phyloP scores from a whole-genome alignment of 2,329 filamentous ascomycete genomes.

The Penicillium nordicum region DNA sequence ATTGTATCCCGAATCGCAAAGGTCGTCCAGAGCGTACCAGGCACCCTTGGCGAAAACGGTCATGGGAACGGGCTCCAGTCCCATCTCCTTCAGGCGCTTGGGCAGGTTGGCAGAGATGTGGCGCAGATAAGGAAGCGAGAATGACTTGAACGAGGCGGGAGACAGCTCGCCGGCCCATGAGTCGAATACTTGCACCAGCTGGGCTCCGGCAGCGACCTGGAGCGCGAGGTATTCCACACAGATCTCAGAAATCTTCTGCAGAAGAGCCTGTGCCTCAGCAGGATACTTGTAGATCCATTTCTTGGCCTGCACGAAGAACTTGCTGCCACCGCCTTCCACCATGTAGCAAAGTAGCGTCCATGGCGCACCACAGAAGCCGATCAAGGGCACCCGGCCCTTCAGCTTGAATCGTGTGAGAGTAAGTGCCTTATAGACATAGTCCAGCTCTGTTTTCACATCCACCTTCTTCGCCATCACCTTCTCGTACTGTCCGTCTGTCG shows the following conservation, averaged over 20 bases:
- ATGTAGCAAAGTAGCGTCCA: conserved; percentile 99
- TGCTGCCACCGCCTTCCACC: conserved; percentile 95
- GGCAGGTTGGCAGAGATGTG: conserved; percentile 82
- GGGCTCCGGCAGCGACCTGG: conserved; percentile 89
- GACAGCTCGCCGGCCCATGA: conserved; percentile 96
- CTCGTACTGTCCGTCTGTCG: conserved; percentile 78
- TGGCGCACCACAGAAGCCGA: conserved; percentile 94
- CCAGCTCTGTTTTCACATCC: conserved; percentile 78
- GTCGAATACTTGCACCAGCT: conserved; percentile 96
- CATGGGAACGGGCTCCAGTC: conserved; percentile 82
- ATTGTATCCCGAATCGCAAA: conserved; percentile 86
- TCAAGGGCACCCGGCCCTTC: conserved; percentile 81
- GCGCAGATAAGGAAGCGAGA: conserved; percentile 80
- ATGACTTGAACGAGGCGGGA: conserved; percentile 75
- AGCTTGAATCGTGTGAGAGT: conserved; percentile 86
- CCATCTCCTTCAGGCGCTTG: conserved; percentile 66
- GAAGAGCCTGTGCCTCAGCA: conserved; percentile 71
- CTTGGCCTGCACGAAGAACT: conserved; percentile 91
- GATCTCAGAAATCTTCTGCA: conserved; percentile 89
- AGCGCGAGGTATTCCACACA: conserved; percentile 92
- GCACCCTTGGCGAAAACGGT: conserved; percentile 97
- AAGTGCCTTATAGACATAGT: conserved; percentile 95
- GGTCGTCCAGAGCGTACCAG: conserved; percentile 86
- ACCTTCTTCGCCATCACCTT: conserved; percentile 72
- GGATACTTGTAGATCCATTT: conserved; percentile 94